Conservation (phyloP, 768 basidiomycete genomes). For the Rickenella mellea region DNA sequence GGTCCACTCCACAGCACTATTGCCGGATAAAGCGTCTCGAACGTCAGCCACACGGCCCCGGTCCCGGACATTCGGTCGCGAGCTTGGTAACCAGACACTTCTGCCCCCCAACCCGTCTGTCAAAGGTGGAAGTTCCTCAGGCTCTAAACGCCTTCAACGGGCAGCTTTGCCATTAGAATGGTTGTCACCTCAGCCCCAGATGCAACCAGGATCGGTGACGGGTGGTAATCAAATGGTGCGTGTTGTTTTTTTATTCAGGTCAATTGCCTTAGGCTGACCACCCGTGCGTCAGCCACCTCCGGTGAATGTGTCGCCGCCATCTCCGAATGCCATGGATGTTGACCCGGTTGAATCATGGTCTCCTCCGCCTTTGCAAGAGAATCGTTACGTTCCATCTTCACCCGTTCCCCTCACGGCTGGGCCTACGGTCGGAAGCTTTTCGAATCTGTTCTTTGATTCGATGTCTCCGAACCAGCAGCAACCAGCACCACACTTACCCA, state of each 20-base stretch:
- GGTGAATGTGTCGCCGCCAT: too few relatives aligned
- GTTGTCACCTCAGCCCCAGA: slow-evolving; percentile 25
- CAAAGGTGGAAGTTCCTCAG: slow-evolving; percentile 20
- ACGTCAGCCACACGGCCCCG: slow-evolving; percentile 41
- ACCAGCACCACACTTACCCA: slow-evolving; percentile 9
- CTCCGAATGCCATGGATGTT: slow-evolving; percentile 62
- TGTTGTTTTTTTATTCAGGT: slow-evolving; percentile 8
- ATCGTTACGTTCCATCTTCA: slow-evolving; percentile 12
- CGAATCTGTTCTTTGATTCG: slow-evolving; percentile 50
- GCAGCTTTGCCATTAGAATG: slow-evolving; percentile 57
- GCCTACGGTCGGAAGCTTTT: slow-evolving; percentile 44
- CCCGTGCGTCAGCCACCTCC: too few relatives aligned
- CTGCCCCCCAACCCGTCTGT: slow-evolving; percentile 27
- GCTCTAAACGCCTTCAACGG: slow-evolving; percentile 49
- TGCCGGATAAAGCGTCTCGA: slow-evolving; percentile 17
- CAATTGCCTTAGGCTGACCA: neutral
- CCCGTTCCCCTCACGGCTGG: slow-evolving; percentile 37
- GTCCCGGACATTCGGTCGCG: slow-evolving; percentile 63
- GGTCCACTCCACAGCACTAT: slow-evolving; percentile 17
- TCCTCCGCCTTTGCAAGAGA: slow-evolving; percentile 26
- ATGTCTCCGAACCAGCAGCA: slow-evolving; percentile 45
- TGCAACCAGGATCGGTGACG: too few relatives aligned
- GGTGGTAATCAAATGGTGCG: too few relatives aligned
- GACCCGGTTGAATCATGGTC: slow-evolving; percentile 35
- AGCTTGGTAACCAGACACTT: slow-evolving; percentile 51